Conservation (phyloP, 2,329 filamentous ascomycete genomes). For the Metarhizium humberi region DNA sequence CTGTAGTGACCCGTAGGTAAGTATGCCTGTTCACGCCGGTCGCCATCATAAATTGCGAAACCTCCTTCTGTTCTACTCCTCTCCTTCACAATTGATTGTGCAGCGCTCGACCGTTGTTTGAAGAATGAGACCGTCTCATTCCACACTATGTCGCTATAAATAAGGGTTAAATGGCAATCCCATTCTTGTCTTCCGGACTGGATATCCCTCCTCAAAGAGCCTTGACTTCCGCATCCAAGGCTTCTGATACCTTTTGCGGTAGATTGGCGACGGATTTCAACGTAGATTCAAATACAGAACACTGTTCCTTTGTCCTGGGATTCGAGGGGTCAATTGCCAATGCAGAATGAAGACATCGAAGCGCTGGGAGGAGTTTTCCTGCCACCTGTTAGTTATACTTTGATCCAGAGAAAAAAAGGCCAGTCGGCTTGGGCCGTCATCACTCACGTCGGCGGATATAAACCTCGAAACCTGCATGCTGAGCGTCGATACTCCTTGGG, state of each 20-base stretch:
- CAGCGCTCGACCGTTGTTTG: background rate
- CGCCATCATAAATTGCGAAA: too few relatives aligned
- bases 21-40: too few relatives aligned
- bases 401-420: background rate
- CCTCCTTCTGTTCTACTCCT: too few relatives aligned
- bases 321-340: constrained; percentile 58
- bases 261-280: constrained; percentile 49
- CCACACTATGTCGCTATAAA: background rate
- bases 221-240: constrained; percentile 61
- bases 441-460: constrained; percentile 72
- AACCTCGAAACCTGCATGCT: constrained; percentile 83
- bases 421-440: background rate
- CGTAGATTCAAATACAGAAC: constrained; percentile 57
- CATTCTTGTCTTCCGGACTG: background rate
- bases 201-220: constrained; percentile 17
- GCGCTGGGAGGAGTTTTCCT: constrained; percentile 82
- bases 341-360: constrained; percentile 75
- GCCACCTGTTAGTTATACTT: constrained; percentile 5
- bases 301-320: constrained; percentile 67
- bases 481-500: constrained; percentile 70
- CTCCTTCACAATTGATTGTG: too few relatives aligned
- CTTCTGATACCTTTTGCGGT: constrained; percentile 54
- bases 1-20: too few relatives aligned
- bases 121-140: background rate
- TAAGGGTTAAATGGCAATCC: background rate